phyloP scores from a whole-genome alignment of 1,284 basidiomycete species.

The Ustilago shanxiensis region DNA sequence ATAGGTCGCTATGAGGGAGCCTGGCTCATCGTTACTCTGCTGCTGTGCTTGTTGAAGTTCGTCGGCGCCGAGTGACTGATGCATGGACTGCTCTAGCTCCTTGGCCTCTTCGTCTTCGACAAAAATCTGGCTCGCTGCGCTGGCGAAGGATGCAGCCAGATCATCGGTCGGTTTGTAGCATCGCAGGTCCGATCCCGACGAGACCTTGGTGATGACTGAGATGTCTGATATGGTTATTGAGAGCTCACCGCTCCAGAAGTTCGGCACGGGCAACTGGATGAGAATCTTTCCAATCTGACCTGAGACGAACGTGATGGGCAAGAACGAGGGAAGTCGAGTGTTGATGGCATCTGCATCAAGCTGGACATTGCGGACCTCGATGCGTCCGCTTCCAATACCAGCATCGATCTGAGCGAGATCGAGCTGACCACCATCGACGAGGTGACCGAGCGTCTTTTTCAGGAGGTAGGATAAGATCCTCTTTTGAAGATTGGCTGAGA shows the following conservation, averaged over 20 bases:
- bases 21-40: constrained; percentile 12
- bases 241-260: constrained; percentile 58
- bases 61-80: constrained; percentile 46
- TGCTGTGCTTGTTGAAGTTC: constrained; percentile 9
- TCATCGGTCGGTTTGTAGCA: constrained; percentile 5
- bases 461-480: constrained; percentile 90
- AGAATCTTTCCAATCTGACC: constrained; percentile 73
- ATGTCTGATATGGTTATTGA: constrained; percentile 37
- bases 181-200: background rate
- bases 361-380: constrained; percentile 86
- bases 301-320: constrained; percentile 79
- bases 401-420: constrained; percentile 89
- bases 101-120: constrained; percentile 48
- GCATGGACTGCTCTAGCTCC: constrained; percentile 54
- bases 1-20: constrained; percentile 45
- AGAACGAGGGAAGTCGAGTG: constrained; percentile 27
- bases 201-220: constrained; percentile 7
- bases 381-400: constrained; percentile 87
- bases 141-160: constrained; percentile 40
- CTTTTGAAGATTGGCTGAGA: constrained; percentile 86
- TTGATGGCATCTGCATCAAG: constrained; percentile 75
- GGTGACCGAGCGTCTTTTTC: constrained; percentile 83
- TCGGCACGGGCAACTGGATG: constrained; percentile 58
- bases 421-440: constrained; percentile 87
- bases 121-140: constrained; percentile 50